Base-by-base conservation (phyloP, 2,329 filamentous ascomycete species). In the Aureobasidium sp. region DNA sequence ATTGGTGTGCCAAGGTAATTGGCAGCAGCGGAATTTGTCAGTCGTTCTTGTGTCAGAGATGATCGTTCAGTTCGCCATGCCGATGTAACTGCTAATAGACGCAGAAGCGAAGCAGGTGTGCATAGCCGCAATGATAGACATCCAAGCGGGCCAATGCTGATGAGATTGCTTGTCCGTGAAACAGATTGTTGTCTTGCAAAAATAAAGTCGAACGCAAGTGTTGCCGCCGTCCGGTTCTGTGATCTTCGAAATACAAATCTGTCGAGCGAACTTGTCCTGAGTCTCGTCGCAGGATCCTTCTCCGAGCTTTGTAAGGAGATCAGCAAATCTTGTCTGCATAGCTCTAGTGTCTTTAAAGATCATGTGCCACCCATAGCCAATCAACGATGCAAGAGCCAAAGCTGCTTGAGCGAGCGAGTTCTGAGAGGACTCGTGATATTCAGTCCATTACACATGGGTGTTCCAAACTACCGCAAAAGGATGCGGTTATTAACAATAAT, bases 1-100 rank as follows among this genome's bases (percentile, higher is more conserved):
- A 43, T 55, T 55, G 55, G 55, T 48, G 46, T 48, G 55, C 55
- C 55, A 48, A 59, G 55, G 17, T 37, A 29, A 32, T 59, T 59
- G 55, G 55, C 55, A 29, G n/a, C n/a, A 34, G 53, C 36, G 29
- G 29, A 26, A 57, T 7, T 13, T 24, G 27, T 51, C 8, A 20
- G 15, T 27, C 24, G 17, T 6, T 44, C 39, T 44, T 39, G 41
- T 57, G 53, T 59, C 43, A 47, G 20, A 32, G 15, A 37, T 27
- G 55, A 59, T 59, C 55, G 43, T 15, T 32, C 43, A n/a, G 6
- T 47, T 27, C 12, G 55, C 55, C 43, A 59, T 59, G 43, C 27
- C 55, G 43, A 37, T 39, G 47, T 47, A 29, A 47, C 43, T 59
- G 55, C 34, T 47, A 59, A 48, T 48, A 48, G 55, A 44, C 37